phyloP scores from a whole-genome alignment of 2,329 filamentous ascomycete species.

The Pezicula neosporulosa region DNA sequence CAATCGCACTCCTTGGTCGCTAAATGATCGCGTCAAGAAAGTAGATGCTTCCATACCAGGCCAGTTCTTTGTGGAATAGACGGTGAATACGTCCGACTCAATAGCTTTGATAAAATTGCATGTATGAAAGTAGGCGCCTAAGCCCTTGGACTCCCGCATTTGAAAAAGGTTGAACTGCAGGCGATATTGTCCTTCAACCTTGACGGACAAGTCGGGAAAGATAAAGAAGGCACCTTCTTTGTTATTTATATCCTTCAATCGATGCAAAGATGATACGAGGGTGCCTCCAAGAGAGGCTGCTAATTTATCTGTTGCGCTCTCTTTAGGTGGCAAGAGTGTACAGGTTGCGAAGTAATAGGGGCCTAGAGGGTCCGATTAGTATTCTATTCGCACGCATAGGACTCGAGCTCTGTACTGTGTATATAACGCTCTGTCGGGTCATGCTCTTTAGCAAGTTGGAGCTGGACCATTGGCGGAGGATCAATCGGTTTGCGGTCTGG shows the following conservation, averaged over 20 bases:
- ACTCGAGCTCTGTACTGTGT: conserved; percentile 48
- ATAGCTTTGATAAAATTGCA: conserved; percentile 29
- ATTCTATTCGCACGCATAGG: background rate
- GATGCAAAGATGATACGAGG: conserved; percentile 75
- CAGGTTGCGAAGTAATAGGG: conserved; percentile 48
- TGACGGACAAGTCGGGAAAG: conserved; percentile 84
- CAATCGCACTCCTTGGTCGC: conserved; percentile 81
- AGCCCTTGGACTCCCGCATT: conserved; percentile 42
- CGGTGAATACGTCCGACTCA: conserved; percentile 66
- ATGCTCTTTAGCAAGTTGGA: conserved; percentile 44
- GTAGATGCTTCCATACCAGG: conserved; percentile 81
- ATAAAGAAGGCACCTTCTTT: conserved; percentile 83
- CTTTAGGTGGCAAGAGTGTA: conserved; percentile 37
- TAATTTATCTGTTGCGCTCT: conserved; percentile 35
- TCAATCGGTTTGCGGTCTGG: conserved; percentile 19
- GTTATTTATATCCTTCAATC: conserved; percentile 75
- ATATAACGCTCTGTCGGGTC: conserved; percentile 44
- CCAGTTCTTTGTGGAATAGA: conserved; percentile 64
- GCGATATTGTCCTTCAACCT: conserved; percentile 67
- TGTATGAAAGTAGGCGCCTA: too few species aligned
- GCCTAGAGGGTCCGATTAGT: conserved; percentile 27
- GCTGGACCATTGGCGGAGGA: conserved; percentile 75
- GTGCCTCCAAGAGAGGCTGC: conserved; percentile 64
- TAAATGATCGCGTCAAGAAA: conserved; percentile 75
- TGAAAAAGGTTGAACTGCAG: conserved; percentile 79